These are phyloP conservation scores for Chenopodium suecicum DNA, from an alignment of 148 eudicot species.

Conservation along the genomic window DNA sequence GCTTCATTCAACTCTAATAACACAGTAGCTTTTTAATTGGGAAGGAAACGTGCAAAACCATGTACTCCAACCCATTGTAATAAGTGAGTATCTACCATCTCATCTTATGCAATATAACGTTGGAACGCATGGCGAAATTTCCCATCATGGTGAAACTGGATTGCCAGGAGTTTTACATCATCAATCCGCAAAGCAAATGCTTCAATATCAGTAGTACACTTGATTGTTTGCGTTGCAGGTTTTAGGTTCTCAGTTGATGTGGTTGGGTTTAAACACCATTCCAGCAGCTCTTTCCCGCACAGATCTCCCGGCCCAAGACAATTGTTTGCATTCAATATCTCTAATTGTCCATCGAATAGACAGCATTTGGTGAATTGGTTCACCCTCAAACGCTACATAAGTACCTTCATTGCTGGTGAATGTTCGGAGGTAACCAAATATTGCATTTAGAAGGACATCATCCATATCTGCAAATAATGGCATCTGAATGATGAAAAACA, in stretches of 20 bases:
- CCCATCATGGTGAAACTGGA: not conserved
- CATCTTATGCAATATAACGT: not conserved
- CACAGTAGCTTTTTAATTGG: too few relatives aligned
- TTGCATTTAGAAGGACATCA: not conserved
- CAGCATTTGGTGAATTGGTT: not conserved
- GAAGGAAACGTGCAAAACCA: too few relatives aligned
- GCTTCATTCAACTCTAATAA: too few relatives aligned
- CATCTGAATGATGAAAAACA: not conserved
- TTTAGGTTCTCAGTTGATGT: not conserved
- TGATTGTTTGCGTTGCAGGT: conserved; percentile 7
- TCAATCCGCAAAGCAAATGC: not conserved
- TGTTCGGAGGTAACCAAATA: not conserved
- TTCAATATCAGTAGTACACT: conserved; percentile 4
- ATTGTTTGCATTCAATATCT: too few relatives aligned
- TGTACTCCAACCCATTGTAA: too few relatives aligned
- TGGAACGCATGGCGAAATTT: conserved; percentile 4
- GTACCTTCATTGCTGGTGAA: not conserved
- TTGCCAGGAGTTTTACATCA: conserved; percentile 11
- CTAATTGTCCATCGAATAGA: not conserved
- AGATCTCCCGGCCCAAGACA: not conserved
- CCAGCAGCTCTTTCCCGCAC: not conserved
- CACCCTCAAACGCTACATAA: conserved; percentile 7
- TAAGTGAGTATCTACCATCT: too few relatives aligned
- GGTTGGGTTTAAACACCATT: conserved; percentile 1
- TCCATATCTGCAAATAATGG: conserved; percentile 5